Evolutionary conservation across 108 stramenopile species (phyloP).

Genomic region (Epithemia pelagica): DNA sequence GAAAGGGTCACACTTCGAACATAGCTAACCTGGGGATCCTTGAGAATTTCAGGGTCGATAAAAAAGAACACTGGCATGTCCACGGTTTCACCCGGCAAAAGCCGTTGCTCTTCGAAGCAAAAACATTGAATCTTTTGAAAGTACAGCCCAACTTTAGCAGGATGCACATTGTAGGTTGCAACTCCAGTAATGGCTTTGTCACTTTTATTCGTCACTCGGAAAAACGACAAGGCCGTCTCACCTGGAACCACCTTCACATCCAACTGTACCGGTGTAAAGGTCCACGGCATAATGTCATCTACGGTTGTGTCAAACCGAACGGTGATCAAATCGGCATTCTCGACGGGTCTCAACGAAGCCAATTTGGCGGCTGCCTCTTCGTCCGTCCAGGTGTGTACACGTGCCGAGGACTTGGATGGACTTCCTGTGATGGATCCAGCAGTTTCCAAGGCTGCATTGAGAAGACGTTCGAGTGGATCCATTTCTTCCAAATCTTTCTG

Average conservation of each 20-base stretch:
- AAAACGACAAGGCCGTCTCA: conserved; percentile 96
- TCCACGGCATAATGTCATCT: conserved; percentile 91
- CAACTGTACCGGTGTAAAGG: conserved; percentile 85
- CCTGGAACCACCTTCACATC: conserved; percentile 96
- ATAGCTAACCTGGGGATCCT: conserved; percentile 88
- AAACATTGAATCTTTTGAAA: conserved; percentile 99
- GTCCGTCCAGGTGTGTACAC: conserved; percentile 81
- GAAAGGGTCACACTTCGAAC: conserved; percentile 90
- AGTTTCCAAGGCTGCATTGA: conserved; percentile 10
- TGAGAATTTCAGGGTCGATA: conserved; percentile 94
- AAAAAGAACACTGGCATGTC: conserved; percentile 99
- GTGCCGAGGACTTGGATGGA: conserved; percentile 11
- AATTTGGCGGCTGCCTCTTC: conserved; percentile 79
- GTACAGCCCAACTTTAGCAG: conserved; percentile 93
- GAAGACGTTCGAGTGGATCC: conserved; percentile 11
- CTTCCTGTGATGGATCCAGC: background rate
- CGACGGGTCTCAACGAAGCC: conserved; percentile 74
- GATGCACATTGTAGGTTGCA: conserved; percentile 99
- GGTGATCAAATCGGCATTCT: conserved; percentile 82
- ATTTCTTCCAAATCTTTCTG: conserved; percentile 13
- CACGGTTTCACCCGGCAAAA: conserved; percentile 93
- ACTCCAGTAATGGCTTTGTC: conserved; percentile 97
- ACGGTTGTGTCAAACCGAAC: conserved; percentile 95
- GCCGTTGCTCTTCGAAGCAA: conserved; percentile 99
- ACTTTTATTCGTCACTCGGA: conserved; percentile 89